phyloP scores from a whole-genome alignment of 2,329 filamentous ascomycete species.

The Hymenotorrendiella dingleyae region DNA sequence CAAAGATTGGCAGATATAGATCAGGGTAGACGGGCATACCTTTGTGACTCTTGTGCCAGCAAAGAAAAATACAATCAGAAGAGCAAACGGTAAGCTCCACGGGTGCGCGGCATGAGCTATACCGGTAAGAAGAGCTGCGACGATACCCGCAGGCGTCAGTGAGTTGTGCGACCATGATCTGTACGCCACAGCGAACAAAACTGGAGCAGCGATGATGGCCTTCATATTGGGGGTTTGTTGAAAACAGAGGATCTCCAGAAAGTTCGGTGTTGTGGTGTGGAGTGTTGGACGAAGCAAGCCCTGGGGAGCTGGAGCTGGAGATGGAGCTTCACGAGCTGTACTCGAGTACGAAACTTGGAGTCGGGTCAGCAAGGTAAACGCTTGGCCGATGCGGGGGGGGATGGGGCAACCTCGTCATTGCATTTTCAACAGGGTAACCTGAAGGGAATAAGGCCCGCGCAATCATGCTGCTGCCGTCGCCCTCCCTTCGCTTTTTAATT shows the following conservation, averaged over 20 bases:
- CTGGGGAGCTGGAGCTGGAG: no score
- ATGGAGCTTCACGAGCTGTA: no score
- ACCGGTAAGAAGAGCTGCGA: conserved; percentile 68
- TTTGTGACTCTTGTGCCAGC: conserved; percentile 80
- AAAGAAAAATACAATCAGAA: conserved; percentile 81
- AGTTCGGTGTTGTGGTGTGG: not conserved
- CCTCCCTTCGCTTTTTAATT: no score
- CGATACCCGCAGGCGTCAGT: conserved; percentile 70
- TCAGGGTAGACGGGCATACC: conserved; percentile 38
- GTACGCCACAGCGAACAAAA: conserved; percentile 54
- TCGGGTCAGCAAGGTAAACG: no score
- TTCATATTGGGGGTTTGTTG: conserved; percentile 40
- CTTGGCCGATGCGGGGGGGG: no score
- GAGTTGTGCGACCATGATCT: conserved; percentile 68
- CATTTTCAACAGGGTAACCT: no score
- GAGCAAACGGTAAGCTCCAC: conserved; percentile 83
- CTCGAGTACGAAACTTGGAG: no score
- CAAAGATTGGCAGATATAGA: not conserved
- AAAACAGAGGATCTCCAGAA: conserved; percentile 7
- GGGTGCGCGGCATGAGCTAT: conserved; percentile 82
- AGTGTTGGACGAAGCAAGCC: no score
- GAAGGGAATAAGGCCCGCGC: no score
- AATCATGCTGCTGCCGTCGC: no score
- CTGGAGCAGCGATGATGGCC: conserved; percentile 50
- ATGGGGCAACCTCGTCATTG: no score